Evolutionary conservation across 768 basidiomycete species (phyloP), one percentile per base, ranked within the genome.

Genomic region (Agrocybe praecox): DNA sequence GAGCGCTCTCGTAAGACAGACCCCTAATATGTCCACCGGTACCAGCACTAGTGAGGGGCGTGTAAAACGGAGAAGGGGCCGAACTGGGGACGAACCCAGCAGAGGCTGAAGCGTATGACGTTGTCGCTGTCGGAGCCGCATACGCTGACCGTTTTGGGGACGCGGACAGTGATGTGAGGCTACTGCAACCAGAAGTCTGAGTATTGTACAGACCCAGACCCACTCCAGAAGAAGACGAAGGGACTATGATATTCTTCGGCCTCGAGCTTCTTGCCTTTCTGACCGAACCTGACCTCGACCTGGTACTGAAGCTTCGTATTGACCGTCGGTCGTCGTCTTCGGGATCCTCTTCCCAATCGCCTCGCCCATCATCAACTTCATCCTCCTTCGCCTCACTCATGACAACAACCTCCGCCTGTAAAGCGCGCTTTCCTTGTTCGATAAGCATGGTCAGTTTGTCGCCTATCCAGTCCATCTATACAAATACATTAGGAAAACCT

Each of bases 401-500:
- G 4, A 92, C 83, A 9, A 94, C 91, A 15, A 94, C 79, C 67
- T 94, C 90, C n/a, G 81, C 76, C 14, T 81, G 83, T 7, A 94
- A 78, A 0, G 92, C 92, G 46, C 81, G 84, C 66, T 89, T 86
- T 15, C 92, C 92, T 63, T 94, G 85, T 64, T 86, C 84, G 60
- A 94, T 94, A 49, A 94, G 81, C 57, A 72, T 73, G 23, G 82
- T 70, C 26, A 94, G 80, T 60, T 82, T 84, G 59, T 82, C 85
- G 18, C 89, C 88, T 57, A 93, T 88, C 89, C 89, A 91, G 62
- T 91, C 89, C 88, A 93, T 92, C 80, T 92, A 64, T n/a, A 51
- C 22, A 47, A 40, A 52, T 42, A 9, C 6, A 24, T 24, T 19
- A 42, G 22, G 22, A 17, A 53, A 19, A n/a, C n/a, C n/a, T n/a